Conservation (phyloP, 805 yeast species). For the Candida mattraensis region DNA sequence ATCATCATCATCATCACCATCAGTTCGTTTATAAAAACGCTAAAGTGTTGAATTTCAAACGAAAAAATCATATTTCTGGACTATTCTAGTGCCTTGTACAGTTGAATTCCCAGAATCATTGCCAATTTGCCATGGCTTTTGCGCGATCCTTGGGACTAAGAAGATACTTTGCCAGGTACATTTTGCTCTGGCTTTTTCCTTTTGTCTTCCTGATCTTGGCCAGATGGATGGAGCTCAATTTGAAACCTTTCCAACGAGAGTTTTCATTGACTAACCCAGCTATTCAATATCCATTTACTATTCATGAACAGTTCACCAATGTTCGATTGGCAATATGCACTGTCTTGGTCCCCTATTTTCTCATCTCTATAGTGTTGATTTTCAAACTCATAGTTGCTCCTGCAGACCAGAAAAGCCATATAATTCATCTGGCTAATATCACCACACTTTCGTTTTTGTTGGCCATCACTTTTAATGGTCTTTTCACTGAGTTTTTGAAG, state of each 20-base stretch:
- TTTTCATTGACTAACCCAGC: constrained; percentile 43
- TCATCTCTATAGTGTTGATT: constrained; percentile 26
- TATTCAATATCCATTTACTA: constrained; percentile 49
- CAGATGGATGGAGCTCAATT: constrained; percentile 24
- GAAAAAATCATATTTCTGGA: too few relatives aligned
- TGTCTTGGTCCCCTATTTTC: constrained; percentile 37
- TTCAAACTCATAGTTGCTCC: constrained; percentile 5
- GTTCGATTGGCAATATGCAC: constrained; percentile 33
- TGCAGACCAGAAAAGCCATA: constrained; percentile 22
- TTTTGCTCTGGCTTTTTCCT: constrained; percentile 17
- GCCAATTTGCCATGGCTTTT: too few relatives aligned
- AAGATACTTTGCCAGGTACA: too few relatives aligned
- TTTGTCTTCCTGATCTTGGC: constrained; percentile 9
- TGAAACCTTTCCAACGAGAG: constrained; percentile 46
- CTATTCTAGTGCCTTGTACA: too few relatives aligned
- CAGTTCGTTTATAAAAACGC: too few relatives aligned
- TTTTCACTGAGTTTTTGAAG: constrained; percentile 72
- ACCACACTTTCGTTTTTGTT: constrained; percentile 40
- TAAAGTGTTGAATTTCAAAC: too few relatives aligned
- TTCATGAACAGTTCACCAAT: constrained; percentile 37
- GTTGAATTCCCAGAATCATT: too few relatives aligned
- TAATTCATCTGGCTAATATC: constrained; percentile 38
- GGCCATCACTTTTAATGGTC: constrained; percentile 43
- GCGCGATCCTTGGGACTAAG: too few relatives aligned
- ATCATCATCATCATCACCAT: too few relatives aligned